Conservation (phyloP, 2,329 filamentous ascomycete species). For the Nectriaceae sp. region DNA sequence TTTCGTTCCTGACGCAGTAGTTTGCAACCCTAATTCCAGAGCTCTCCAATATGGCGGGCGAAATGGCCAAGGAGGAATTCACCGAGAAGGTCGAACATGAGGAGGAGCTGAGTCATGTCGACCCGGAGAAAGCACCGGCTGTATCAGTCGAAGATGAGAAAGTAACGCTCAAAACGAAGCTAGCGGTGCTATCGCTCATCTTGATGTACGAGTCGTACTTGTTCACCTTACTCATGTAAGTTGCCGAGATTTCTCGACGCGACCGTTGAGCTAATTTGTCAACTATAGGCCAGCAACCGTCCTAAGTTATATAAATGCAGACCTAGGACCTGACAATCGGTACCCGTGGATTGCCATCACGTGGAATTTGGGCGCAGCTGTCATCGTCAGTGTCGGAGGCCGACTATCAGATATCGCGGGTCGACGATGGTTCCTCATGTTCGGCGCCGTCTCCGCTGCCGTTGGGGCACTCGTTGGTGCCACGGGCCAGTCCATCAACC, state of each 20-base stretch:
- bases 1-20: too few species aligned
- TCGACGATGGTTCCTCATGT: slow-evolving; percentile 37
- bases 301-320: slow-evolving; percentile 35
- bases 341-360: slow-evolving; percentile 36
- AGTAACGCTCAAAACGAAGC: slow-evolving; percentile 19
- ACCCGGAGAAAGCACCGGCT: slow-evolving; percentile 5
- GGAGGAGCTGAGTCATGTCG: slow-evolving; percentile 1
- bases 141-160: slow-evolving; percentile 9
- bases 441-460: slow-evolving; percentile 33
- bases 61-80: slow-evolving; percentile 5
- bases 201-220: slow-evolving; percentile 23
- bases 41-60: slow-evolving; percentile 3
- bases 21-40: too few species aligned
- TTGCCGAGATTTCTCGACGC: neutral
- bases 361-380: slow-evolving; percentile 31
- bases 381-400: slow-evolving; percentile 34
- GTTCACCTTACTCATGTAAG: slow-evolving; percentile 22
- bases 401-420: slow-evolving; percentile 42
- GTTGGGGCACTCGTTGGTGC: slow-evolving; percentile 41
- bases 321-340: slow-evolving; percentile 34
- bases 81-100: slow-evolving; percentile 6
- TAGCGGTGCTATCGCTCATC: slow-evolving; percentile 20
- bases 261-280: neutral
- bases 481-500: slow-evolving; percentile 37
- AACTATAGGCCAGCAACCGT: slow-evolving; percentile 29